phyloP scores from a whole-genome alignment of 768 basidiomycete species.

The Lentinula raphanica region DNA sequence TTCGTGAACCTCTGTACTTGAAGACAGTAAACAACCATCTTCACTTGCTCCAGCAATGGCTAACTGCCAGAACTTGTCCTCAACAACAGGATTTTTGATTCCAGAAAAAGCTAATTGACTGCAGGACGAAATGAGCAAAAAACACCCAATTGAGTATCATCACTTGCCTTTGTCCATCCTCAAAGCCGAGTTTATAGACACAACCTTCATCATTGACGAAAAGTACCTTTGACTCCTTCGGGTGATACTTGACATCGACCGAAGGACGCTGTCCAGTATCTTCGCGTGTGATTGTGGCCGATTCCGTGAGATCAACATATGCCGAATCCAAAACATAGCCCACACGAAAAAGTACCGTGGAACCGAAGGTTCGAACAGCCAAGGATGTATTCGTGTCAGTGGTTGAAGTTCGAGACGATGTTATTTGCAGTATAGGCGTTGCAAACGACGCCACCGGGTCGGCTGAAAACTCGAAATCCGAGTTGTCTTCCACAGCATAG shows the following conservation, averaged over 20 bases:
- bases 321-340: slow-evolving; percentile 10
- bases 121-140: slow-evolving; percentile 12
- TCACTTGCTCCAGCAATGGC: slow-evolving; percentile 25
- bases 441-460: slow-evolving; percentile 43
- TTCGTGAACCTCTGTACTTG: slow-evolving; percentile 34
- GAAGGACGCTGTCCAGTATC: slow-evolving; percentile 36
- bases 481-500: slow-evolving; percentile 22
- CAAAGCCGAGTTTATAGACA: slow-evolving; percentile 42
- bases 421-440: slow-evolving; percentile 68
- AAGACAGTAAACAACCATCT: slow-evolving; percentile 42
- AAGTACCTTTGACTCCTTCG: slow-evolving; percentile 26
- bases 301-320: slow-evolving; percentile 20
- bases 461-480: slow-evolving; percentile 33
- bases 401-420: slow-evolving; percentile 21
- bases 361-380: slow-evolving; percentile 29
- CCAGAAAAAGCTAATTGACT: slow-evolving; percentile 13
- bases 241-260: slow-evolving; percentile 43
- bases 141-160: not conserved
- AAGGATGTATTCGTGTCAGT: slow-evolving; percentile 7
- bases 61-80: slow-evolving; percentile 50
- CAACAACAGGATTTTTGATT: slow-evolving; percentile 6
- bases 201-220: slow-evolving; percentile 47
- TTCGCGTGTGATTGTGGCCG: slow-evolving; percentile 33
- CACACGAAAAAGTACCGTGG: slow-evolving; percentile 36
- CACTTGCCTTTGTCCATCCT: slow-evolving; percentile 38